Base-by-base conservation (phyloP, 345 rosid genomes). In the Cardamine resedifolia region DNA sequence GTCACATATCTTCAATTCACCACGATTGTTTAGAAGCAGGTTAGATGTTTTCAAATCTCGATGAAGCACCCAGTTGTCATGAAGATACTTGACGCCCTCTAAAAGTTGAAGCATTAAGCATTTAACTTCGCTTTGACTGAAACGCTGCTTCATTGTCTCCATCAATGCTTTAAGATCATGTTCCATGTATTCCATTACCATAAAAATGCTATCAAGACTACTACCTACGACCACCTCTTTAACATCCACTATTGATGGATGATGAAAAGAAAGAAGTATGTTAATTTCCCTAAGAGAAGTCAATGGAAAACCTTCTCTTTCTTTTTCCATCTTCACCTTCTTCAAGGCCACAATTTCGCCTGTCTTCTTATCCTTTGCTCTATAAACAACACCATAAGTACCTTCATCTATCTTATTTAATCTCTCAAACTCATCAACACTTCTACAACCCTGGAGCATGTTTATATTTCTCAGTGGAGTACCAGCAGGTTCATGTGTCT, bases 121-220 rank as follows among this genome's bases (percentile, higher is more conserved):
- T 78, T 95, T 95, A 65, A 95, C 99, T 81, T 95, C 98, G 80
- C 99, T 95, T 79, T 91, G 99, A 81, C 98, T 95, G 79, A 88
- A 95, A 44, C 98, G 96, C 76, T 95, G 98, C 86, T 88, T 88
- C 98, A 95, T 88, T 23, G 97, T 75, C 82, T 91, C 99, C 98
- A 95, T 95, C 52, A 95, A 85, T 28, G 82, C 99, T 77, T 91
- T 95, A 20, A 95, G 88, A 77, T 95, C 99, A 84, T 95, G 99
- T 80, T 95, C 98, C 99, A 95, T 95, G 76, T 95, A 95, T 77
- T 95, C 99, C 99, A 95, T 95, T 71, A 87, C 99, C 99, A 95
- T 95, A 78, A 84, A 95, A 74, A 95, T 95, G 78, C 97, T 95
- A 79, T 95, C 96, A 65, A 95, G 90, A 76, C 66, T 95, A 76